Conservation (phyloP, 2,329 filamentous ascomycete genomes). For the Chaetoscypha palmicola region DNA sequence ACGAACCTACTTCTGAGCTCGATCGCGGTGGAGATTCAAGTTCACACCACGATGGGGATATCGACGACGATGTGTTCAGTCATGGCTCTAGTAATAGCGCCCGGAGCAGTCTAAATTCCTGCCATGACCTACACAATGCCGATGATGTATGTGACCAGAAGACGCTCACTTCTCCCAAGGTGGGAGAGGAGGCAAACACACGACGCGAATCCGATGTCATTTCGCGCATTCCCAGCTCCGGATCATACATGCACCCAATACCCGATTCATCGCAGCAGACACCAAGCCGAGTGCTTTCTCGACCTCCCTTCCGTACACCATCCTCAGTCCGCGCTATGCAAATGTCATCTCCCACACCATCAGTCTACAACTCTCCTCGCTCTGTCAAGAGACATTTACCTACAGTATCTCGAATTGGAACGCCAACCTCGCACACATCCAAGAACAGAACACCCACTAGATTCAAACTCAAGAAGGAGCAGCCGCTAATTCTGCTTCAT, state of each 20-base stretch:
- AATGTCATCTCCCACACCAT: conserved; percentile 59
- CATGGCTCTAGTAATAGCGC: conserved; percentile 17
- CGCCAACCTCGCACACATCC: conserved; percentile 36
- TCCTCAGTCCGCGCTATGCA: conserved; percentile 65
- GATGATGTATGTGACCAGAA: conserved; percentile 25
- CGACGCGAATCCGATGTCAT: conserved; percentile 37
- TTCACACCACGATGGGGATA: conserved; percentile 30
- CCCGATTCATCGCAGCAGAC: conserved; percentile 33
- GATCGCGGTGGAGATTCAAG: conserved; percentile 24
- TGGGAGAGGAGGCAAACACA: conserved; percentile 27
- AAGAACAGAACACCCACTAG: conserved; percentile 44
- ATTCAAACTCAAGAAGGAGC: conserved; percentile 48
- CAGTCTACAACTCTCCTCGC: conserved; percentile 48
- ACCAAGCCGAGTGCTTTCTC: conserved; percentile 46
- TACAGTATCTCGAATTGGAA: conserved; percentile 51
- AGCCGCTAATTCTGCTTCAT: conserved; percentile 71
- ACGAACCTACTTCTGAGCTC: conserved; percentile 13
- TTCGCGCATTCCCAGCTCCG: conserved; percentile 34
- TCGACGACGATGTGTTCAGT: conserved; percentile 32
- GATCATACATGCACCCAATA: conserved; percentile 24
- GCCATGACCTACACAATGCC: conserved; percentile 17
- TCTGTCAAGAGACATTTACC: conserved; percentile 42
- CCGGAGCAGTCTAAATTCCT: conserved; percentile 25
- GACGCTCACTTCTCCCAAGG: conserved; percentile 21
- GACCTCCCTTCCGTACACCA: conserved; percentile 61